Percentiles rank a stretch among this genome's conserved stretches.
These are phyloP conservation scores for Xylariaceae sp. DNA, from an alignment of 2,329 filamentous ascomycete species.

Conservation along the genomic window DNA sequence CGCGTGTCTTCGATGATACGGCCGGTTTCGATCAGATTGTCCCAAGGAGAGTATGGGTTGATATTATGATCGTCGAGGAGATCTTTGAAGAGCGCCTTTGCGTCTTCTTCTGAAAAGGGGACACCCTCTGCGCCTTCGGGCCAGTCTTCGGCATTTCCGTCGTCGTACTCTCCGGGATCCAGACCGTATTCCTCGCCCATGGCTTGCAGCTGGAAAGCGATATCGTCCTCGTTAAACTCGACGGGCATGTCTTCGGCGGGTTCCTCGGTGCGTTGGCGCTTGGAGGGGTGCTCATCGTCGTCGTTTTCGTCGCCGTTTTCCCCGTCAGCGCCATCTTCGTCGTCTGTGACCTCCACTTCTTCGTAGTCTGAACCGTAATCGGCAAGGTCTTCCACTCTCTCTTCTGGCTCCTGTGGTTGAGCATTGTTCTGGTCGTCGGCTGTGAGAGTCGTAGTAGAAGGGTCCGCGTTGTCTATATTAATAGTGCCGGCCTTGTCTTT, in stretches of 20 bases:
- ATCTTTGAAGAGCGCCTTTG: conserved; percentile 75
- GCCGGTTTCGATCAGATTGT: conserved; percentile 79
- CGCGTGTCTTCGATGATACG: conserved; percentile 79
- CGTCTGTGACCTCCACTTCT: conserved; percentile 64
- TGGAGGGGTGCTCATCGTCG: conserved; percentile 45
- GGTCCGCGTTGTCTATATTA: neutral
- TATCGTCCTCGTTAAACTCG: conserved; percentile 92
- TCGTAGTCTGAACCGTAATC: conserved; percentile 71
- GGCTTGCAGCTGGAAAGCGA: conserved; percentile 83
- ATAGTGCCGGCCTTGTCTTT: conserved; percentile 47
- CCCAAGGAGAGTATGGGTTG: conserved; percentile 88
- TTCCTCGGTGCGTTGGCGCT: conserved; percentile 46
- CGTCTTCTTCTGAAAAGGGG: conserved; percentile 70
- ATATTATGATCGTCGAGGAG: conserved; percentile 77
- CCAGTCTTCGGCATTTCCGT: conserved; percentile 56
- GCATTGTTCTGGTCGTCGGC: conserved; percentile 14
- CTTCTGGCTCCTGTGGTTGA: conserved; percentile 26
- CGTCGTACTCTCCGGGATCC: conserved; percentile 72
- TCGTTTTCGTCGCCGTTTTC: conserved; percentile 49
- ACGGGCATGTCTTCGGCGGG: conserved; percentile 45
- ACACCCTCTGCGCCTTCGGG: conserved; percentile 70
- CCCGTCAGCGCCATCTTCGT: conserved; percentile 43
- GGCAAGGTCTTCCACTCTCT: conserved; percentile 40
- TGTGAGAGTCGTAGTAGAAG: neutral
- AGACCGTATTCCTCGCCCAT: conserved; percentile 85